These are phyloP conservation scores for Trichomonascaceae sp. DNA, from an alignment of 1,139 yeast species.

Conservation along the genomic window DNA sequence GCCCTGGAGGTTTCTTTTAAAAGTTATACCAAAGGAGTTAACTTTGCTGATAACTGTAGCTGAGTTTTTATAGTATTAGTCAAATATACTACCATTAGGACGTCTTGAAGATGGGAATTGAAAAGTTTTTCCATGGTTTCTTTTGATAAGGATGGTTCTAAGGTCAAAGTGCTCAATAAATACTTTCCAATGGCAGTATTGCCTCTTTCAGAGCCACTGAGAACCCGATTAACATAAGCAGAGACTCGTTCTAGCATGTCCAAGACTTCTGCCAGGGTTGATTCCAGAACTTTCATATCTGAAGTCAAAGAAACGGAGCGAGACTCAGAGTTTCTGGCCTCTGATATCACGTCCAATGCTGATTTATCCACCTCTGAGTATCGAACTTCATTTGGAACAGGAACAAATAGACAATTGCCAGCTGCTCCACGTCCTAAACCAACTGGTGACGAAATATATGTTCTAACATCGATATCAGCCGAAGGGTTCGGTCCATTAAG, in stretches of 20 bases:
- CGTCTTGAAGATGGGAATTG: conserved; percentile 73
- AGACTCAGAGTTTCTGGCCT: conserved; percentile 33
- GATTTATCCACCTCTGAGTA: conserved; percentile 53
- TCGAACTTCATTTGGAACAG: conserved; percentile 62
- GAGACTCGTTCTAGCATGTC: conserved; percentile 50
- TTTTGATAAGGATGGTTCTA: conserved; percentile 56
- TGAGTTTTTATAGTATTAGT: conserved; percentile 84
- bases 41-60: conserved; percentile 69
- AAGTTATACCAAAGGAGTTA: conserved; percentile 46
- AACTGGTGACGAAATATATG: conserved; percentile 73
- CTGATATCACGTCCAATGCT: conserved; percentile 32
- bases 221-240: conserved; percentile 43
- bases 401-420: conserved; percentile 73
- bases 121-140: conserved; percentile 56
- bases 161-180: conserved; percentile 56
- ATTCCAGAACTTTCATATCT: conserved; percentile 47
- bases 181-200: conserved; percentile 51
- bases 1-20: conserved; percentile 1
- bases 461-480: conserved; percentile 47
- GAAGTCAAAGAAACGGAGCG: conserved; percentile 34
- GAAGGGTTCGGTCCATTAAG: conserved; percentile 32
- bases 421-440: conserved; percentile 46
- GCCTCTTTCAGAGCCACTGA: conserved; percentile 42
- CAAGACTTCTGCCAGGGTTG: conserved; percentile 51
- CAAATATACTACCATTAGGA: conserved; percentile 75